Evolutionary conservation across 2,329 filamentous ascomycete species (phyloP), one percentile per base, ranked within the genome.

Genomic region (Colletotrichum destructivum): DNA sequence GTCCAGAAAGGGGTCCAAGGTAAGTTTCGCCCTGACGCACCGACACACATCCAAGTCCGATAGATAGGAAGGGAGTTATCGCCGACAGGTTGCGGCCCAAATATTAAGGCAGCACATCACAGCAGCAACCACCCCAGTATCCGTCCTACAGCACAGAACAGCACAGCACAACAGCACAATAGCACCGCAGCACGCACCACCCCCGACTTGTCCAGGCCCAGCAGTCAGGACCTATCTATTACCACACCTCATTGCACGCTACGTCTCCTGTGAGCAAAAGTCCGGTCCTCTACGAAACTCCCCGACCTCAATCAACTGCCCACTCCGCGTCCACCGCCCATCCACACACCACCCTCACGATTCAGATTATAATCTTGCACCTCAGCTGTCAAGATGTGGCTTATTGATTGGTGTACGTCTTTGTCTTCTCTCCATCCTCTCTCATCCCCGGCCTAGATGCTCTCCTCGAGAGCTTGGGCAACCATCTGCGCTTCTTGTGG

Each of bases 371-470:
- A 74, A 71, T 47, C 62, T 76, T 73, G 71, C 75, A 35, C 59
- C 44, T 40, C 51, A 15, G 40, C 55, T 51, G 56, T 76, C 84
- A 88, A 80, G 75, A 97, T 98, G 95, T 97, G 94, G 94, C 93
- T 98, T 83, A 85, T 97, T 82, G 95, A 96, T 90, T 98, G 95
- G 94, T 97, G 94, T 97, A 94, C 81, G 91, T 87, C 76, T 52
- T 35, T n/a, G 16, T 13, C 21, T 47, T 21, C 35, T 2, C 21
- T 44, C 16, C 23, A 21, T 40, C 26, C 54, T 44, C 40, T 3
- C 40, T 26, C 35, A 38, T 2, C 35, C 31, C 67, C 26, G 35
- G 16, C 35, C 15, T 26, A 18, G 7, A n/a, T 13, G 2, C 35
- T n/a, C 16, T 54, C 35, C 35, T 72, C 63, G 56, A 65, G 56